Evolutionary conservation across 805 yeast genomes (phyloP).

Genomic region (Priceomyces fermenticarens): DNA sequence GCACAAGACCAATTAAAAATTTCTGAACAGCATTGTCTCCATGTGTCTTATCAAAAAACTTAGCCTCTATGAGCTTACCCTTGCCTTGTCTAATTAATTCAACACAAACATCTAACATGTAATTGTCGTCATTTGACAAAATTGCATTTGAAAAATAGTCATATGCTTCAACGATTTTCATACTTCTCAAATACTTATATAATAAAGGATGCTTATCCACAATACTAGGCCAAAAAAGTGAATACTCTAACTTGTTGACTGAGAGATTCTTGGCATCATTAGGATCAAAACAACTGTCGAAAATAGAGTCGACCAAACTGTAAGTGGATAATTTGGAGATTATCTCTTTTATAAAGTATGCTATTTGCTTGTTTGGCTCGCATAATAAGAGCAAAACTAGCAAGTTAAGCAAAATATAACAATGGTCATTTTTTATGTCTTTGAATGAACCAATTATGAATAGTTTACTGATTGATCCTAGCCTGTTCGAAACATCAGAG

Average conservation of each 20-base stretch:
- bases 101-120: constrained; percentile 35
- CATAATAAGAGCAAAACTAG: constrained; percentile 29
- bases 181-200: constrained; percentile 12
- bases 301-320: constrained; percentile 18
- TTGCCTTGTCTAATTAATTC: constrained; percentile 30
- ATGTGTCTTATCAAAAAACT: constrained; percentile 41
- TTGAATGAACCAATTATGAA: constrained; percentile 23
- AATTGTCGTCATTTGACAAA: constrained; percentile 19
- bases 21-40: constrained; percentile 23
- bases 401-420: constrained; percentile 24
- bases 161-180: constrained; percentile 21
- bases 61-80: constrained; percentile 37
- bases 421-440: constrained; percentile 26
- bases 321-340: constrained; percentile 24
- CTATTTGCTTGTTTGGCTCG: constrained; percentile 27
- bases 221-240: constrained; percentile 29
- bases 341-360: constrained; percentile 21
- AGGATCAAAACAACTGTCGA: constrained; percentile 23
- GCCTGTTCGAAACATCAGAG: constrained; percentile 8
- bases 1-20: constrained; percentile 33
- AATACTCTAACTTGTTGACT: constrained; percentile 19
- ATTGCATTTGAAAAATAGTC: constrained; percentile 21
- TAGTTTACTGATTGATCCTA: constrained; percentile 23
- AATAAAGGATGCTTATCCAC: constrained; percentile 18
- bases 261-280: constrained; percentile 10